A percentile compares a stretch with the other conserved stretches of the same genome.
Conservation (phyloP, 2,329 filamentous ascomycete genomes). For the Cadophora sp. region DNA sequence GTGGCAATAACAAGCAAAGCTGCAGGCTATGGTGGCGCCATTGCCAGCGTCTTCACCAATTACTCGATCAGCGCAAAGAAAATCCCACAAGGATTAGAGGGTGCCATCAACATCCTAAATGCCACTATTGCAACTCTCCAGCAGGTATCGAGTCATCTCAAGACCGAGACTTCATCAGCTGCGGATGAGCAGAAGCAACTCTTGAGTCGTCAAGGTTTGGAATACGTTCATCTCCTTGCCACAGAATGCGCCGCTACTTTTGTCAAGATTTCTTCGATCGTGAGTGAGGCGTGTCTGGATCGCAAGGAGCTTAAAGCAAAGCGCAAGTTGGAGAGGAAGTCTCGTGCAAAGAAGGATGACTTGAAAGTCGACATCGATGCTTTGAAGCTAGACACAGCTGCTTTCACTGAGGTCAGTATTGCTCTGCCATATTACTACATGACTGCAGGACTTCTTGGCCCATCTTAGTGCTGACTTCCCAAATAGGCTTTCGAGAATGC, state of each 20-base stretch:
- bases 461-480: background rate
- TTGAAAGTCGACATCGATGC: background rate
- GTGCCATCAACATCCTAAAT: constrained; percentile 32
- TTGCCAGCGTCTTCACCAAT: constrained; percentile 35
- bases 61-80: constrained; percentile 22
- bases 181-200: constrained; percentile 13
- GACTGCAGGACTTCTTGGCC: background rate
- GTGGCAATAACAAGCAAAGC: constrained; percentile 22
- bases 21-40: constrained; percentile 30
- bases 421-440: background rate
- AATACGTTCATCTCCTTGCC: constrained; percentile 35
- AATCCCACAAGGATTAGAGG: constrained; percentile 28
- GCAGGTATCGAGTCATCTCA: constrained; percentile 32
- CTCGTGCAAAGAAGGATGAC: constrained; percentile 5
- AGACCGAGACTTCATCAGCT: constrained; percentile 18
- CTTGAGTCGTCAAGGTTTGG: constrained; percentile 36
- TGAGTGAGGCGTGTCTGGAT: constrained; percentile 26
- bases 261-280: constrained; percentile 26
- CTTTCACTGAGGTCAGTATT: constrained; percentile 25
- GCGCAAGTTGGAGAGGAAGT: constrained; percentile 27
- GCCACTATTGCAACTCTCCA: constrained; percentile 34
- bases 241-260: constrained; percentile 34
- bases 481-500: constrained; percentile 29
- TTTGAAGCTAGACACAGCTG: constrained; percentile 31
- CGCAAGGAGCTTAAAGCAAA: constrained; percentile 29